These are phyloP conservation scores for Poterioochromonas sp. DNA, from an alignment of 352 stramenopile species.

Conservation along the genomic window DNA sequence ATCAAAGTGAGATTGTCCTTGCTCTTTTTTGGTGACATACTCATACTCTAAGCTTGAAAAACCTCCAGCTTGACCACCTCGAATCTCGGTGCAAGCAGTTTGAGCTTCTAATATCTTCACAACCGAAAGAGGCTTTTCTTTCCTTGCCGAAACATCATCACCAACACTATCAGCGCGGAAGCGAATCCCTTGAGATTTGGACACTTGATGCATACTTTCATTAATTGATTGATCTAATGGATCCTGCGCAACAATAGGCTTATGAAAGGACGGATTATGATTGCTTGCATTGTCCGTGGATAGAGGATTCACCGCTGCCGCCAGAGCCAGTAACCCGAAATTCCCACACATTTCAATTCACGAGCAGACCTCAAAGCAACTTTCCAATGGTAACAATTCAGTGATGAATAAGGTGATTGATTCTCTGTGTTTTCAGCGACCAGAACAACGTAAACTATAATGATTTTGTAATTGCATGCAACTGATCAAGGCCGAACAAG, in stretches of 20 bases:
- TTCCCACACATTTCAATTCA: not conserved
- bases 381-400: too few species aligned
- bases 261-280: not conserved
- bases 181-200: not conserved
- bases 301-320: too few species aligned
- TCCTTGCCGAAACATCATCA: too few species aligned
- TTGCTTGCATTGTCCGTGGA: not conserved
- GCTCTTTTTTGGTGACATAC: too few species aligned
- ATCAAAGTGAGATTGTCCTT: not conserved
- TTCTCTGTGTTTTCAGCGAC: too few species aligned
- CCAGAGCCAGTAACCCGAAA: not conserved
- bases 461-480: too few species aligned
- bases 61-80: slow-evolving; percentile 37
- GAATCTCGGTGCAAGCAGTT: slow-evolving; percentile 34
- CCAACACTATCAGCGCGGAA: not conserved
- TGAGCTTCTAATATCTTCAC: slow-evolving; percentile 22
- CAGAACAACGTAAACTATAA: too few species aligned
- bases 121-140: not conserved
- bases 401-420: too few species aligned
- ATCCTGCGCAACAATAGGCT: not conserved
- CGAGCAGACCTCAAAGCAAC: too few species aligned
- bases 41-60: slow-evolving; percentile 31
- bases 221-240: not conserved
- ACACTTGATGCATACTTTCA: slow-evolving; percentile 15
- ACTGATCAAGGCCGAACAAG: too few species aligned